Percentiles rank a stretch among this genome's conserved stretches.
Conservation (phyloP, 2,329 filamentous ascomycete species). For the Tolypocladium guangdongense region DNA sequence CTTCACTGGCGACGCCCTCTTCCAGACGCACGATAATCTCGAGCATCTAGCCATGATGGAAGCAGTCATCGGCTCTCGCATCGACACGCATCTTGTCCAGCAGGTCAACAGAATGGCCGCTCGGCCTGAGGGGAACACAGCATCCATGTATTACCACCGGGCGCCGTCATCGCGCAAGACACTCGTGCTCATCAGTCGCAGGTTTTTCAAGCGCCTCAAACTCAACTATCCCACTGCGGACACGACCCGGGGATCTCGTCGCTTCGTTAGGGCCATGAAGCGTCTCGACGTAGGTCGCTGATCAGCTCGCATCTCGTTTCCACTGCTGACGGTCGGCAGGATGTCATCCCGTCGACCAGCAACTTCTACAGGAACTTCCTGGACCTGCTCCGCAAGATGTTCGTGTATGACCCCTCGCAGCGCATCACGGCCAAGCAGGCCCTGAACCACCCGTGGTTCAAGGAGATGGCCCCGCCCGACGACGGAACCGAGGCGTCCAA, state of each 20-base stretch:
- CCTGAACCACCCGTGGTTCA: constrained; percentile 58
- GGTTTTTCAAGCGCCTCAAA: constrained; percentile 55
- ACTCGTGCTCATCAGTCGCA: constrained; percentile 15
- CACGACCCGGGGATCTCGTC: constrained; percentile 51
- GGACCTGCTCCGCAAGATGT: constrained; percentile 54
- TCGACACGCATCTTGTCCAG: constrained; percentile 47
- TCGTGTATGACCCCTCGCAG: constrained; percentile 54
- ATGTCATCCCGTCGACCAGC: constrained; percentile 51
- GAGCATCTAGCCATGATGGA: constrained; percentile 72
- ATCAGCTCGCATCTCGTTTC: no score
- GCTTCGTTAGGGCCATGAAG: constrained; percentile 64
- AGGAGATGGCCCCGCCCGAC: constrained; percentile 49
- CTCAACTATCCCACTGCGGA: constrained; percentile 55
- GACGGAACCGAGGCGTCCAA: constrained; percentile 59
- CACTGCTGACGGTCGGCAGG: constrained; percentile 25
- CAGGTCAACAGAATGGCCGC: constrained; percentile 38
- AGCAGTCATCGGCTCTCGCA: constrained; percentile 47
- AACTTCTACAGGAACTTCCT: constrained; percentile 51
- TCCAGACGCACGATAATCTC: constrained; percentile 63
- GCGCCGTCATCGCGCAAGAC: not conserved
- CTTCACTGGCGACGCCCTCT: constrained; percentile 59
- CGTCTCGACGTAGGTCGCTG: constrained; percentile 42
- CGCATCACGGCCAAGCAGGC: constrained; percentile 58
- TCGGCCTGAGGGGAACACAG: constrained; percentile 46
- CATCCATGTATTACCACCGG: constrained; percentile 42